These are phyloP conservation scores for Picochlorum sp. DNA, from an alignment of 139 green algal genomes.

Conservation along the genomic window DNA sequence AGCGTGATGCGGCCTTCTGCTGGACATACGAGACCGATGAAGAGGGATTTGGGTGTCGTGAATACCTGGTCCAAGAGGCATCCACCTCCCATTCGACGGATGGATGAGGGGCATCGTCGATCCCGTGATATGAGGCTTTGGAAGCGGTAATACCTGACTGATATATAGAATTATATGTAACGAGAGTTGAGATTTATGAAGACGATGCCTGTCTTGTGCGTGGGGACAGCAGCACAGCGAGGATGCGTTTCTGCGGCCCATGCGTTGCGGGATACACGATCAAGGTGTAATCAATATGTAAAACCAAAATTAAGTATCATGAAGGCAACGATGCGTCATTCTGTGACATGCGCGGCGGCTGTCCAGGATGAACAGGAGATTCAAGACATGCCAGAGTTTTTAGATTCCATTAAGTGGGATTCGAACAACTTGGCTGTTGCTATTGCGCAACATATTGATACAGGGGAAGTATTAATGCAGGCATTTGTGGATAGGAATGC, in stretches of 20 bases:
- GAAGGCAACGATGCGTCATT: neutral
- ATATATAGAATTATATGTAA: too few relatives aligned
- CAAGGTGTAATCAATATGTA: neutral
- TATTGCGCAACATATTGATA: conserved; percentile 93
- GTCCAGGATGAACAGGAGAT: conserved; percentile 13
- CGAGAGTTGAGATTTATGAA: neutral
- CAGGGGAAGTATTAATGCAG: conserved; percentile 94
- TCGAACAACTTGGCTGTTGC: conserved; percentile 76
- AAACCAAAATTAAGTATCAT: neutral
- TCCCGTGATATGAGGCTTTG: too few relatives aligned
- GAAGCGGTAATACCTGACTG: too few relatives aligned
- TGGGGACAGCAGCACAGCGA: neutral
- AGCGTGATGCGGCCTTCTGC: too few relatives aligned
- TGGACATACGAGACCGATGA: too few relatives aligned
- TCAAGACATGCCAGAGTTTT: conserved; percentile 38
- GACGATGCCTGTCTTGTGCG: neutral
- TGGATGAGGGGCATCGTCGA: too few relatives aligned
- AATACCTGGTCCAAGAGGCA: too few relatives aligned
- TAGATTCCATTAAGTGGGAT: conserved; percentile 82
- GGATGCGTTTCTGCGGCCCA: neutral
- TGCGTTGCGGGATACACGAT: too few relatives aligned
- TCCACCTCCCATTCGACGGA: too few relatives aligned
- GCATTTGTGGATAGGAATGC: conserved; percentile 82
- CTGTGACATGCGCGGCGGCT: neutral
- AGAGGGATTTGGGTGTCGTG: too few relatives aligned